phyloP scores from a whole-genome alignment of 2,329 filamentous ascomycete genomes.

The Fusarium napiforme region DNA sequence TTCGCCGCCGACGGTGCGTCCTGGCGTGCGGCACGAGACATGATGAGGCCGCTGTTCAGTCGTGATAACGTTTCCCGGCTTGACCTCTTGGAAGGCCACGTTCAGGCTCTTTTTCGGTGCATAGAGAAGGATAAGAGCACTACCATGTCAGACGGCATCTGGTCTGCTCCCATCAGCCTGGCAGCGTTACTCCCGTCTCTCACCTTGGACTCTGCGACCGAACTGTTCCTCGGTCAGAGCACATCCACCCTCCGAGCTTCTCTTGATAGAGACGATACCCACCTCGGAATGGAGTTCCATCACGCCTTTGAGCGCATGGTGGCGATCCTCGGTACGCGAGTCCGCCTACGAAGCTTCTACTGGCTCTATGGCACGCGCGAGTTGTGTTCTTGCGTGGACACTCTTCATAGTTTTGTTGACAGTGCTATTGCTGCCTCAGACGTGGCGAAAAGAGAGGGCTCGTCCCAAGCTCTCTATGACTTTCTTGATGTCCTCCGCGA shows the following conservation, averaged over 20 bases:
- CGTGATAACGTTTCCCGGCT: not conserved
- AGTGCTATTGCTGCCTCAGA: not conserved
- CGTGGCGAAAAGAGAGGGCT: not conserved
- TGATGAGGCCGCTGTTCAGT: not conserved
- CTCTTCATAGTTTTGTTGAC: not conserved
- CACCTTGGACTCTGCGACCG: not conserved
- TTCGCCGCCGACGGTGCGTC: not conserved
- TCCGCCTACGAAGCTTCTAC: not conserved
- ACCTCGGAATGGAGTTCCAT: not conserved
- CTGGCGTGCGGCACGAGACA: not conserved
- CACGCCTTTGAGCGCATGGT: not conserved
- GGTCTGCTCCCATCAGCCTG: not conserved
- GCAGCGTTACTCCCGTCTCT: not conserved
- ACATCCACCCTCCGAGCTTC: not conserved
- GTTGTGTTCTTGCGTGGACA: not conserved
- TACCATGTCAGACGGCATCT: not conserved
- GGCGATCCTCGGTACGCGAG: not conserved
- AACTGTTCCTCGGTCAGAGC: not conserved
- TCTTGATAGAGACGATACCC: not conserved
- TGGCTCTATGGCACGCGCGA: not conserved
- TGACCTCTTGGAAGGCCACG: not conserved
- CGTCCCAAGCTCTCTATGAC: not conserved
- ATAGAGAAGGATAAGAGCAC: not conserved
- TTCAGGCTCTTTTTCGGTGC: not conserved
- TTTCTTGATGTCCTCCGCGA: not conserved